Evolutionary conservation across 1,284 basidiomycete species (phyloP), one percentile per base, ranked within the genome.

Genomic region (Marasmius fiardii): DNA sequence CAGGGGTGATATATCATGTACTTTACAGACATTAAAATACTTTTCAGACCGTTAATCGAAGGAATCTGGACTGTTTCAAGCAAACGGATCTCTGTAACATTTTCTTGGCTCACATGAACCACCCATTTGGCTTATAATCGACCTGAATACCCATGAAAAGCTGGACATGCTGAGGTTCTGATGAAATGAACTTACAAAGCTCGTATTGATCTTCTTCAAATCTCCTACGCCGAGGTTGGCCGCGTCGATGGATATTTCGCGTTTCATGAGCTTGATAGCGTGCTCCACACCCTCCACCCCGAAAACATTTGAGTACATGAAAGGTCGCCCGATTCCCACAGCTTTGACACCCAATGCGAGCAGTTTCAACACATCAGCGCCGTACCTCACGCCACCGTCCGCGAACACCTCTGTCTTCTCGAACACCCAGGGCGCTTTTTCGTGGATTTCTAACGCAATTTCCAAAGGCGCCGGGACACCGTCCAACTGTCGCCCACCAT

Each of bases 401-500:
- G 90, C 76, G 63, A 86, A 86, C 57, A 90, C 76, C 58, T 85
- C 79, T 64, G 88, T 86, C 54, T 80, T 81, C 33, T 70, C 71
- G 60, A 73, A 71, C 24, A 71, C 69, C 70, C 73, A 74, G 10
- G 71, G 68, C 20, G 71, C 68, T 50, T 82, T 74, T 34, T 75
- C 72, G 58, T 81, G 81, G 21, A 88, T 83, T 57, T 85, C 80
- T 34, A 79, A 78, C n/a, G 89, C 73, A 45, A 87, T 78, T 64
- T 88, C 83, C 52, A 88, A 74, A 21, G 83, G 82, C 1, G 83
- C 83, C 6, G 80, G 79, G 12, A 83, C 77, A 51, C 80, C 83
- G 66, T 90, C 87, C 23, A 88, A 76, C 65, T 87, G 84, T 16
- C 87, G 75, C 83, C 94, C 93, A 56, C 93, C 93, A 65, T 96